Evolutionary conservation across 352 stramenopile species (phyloP), one percentile per base, ranked within the genome.

Genomic region (Plasmopara muralis): DNA sequence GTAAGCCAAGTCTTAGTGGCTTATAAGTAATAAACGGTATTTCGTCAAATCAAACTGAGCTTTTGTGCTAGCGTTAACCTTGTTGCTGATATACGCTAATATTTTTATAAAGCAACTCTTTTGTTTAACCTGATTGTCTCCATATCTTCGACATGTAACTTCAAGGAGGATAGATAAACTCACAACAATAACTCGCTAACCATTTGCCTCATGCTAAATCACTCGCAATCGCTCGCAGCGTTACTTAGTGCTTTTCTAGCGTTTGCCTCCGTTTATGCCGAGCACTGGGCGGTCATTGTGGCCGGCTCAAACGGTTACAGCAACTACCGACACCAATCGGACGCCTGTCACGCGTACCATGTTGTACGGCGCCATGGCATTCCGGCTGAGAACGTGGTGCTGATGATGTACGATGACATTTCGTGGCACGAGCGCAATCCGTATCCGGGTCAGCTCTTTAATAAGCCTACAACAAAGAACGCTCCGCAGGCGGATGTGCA

Each of bases 341-440:
- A 97, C 61, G 83, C 70, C 18, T 93, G 83, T 51, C 89, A 96
- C 58, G 87, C 86, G 15, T 97, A 97, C 70, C 88, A 96, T 55
- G 77, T 96, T 33, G 78, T 97, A 35, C 77, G 77, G 0, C 70
- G 73, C 42, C 85, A 95, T 56, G 89, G 89, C 9, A 95, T 97
- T 37, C 78, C 85, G 8, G 64, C 49, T 12, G 83, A 95, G 45
- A 90, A 95, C 53, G 86, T 97, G 33, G 78, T 97, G 51, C 77
- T 96, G 37, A 95, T 97, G 87, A 95, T 92, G 82, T 95, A 93
- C 68, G 85, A 96, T 61, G 89, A 97, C 57, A 81, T 89, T n/a
- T 86, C 87, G 0, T 62, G 61, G 52, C 71, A 79, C 62, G 41
- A 72, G n/a, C 55, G 73, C 29, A 97, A 97, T 47, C 88, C 89